phyloP scores from a whole-genome alignment of 179 eudicot species.

The Beta lomatogona region DNA sequence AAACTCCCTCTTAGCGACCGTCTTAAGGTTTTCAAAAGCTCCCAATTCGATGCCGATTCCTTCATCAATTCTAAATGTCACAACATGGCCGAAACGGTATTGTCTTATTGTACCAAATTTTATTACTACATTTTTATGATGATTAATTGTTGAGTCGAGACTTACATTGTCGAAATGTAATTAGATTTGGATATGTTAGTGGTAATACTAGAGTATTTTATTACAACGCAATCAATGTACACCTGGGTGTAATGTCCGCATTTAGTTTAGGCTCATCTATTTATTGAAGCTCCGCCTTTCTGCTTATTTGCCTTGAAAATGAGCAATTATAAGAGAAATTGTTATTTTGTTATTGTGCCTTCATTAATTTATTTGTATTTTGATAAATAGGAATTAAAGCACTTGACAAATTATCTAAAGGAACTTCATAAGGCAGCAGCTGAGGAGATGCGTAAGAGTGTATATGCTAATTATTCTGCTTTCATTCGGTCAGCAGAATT shows the following conservation, averaged over 20 bases:
- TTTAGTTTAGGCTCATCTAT: too few species aligned
- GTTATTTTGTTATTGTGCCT: neutral
- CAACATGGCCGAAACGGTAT: slow-evolving; percentile 79
- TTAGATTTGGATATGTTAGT: neutral
- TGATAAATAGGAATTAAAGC: slow-evolving; percentile 62
- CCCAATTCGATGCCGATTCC: slow-evolving; percentile 65
- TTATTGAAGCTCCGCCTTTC: too few species aligned
- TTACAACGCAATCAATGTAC: too few species aligned
- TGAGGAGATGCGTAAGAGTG: slow-evolving; percentile 98
- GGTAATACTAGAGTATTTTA: too few species aligned
- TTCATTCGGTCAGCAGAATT: slow-evolving; percentile 66
- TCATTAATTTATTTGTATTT: neutral
- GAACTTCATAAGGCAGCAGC: slow-evolving; percentile 89
- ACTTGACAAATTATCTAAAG: slow-evolving; percentile 57
- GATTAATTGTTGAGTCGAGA: neutral
- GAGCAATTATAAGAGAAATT: neutral
- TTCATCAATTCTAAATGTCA: slow-evolving; percentile 66
- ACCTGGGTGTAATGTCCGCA: too few species aligned
- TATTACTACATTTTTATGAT: neutral
- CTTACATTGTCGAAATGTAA: neutral
- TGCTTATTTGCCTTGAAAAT: too few species aligned
- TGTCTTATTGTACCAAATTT: neutral
- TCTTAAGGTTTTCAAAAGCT: slow-evolving; percentile 74
- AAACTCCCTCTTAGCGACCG: slow-evolving; percentile 65
- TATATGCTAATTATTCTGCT: slow-evolving; percentile 88